Evolutionary conservation across 2,329 filamentous ascomycete genomes (phyloP), one percentile per base, ranked within the genome.

Genomic region (Ophiosphaerella herpotricha): DNA sequence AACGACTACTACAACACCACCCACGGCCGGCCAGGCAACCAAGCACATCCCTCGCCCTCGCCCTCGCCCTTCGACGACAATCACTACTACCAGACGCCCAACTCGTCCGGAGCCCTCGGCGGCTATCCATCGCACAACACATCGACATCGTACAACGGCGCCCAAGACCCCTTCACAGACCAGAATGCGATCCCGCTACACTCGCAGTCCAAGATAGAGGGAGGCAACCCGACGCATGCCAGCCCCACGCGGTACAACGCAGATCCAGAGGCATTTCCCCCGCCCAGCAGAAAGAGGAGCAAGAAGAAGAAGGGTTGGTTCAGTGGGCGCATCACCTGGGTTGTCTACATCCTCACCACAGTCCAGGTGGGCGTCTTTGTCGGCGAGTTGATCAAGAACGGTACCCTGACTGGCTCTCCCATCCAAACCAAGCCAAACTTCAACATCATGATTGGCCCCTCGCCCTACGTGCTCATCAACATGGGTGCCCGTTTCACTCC

Each of bases 391-490:
- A 86, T 89, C 40, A 90, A 87, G 68, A 95, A 92, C 74, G 87
- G 90, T 44, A 81, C 88, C 60, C 77, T 92, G 26, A 97, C 93
- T 1, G 89, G 89, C 46, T 87, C 88, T 0, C 84, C 88, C 16
- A 90, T 91, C 67, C 83, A 86, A 75, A 92, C 86, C 44, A 84
- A 93, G 48, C 94, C 94, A 1, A 82, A 81, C 13, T 96, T 99
- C 78, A 99, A 97, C 75, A 89, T 90, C 50, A 96, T 99, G 91
- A 96, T 99, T 67, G 94, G 94, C 0, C 94, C 94, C 1, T 96
- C 92, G 5, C 84, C 87, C 1, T 90, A 91, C 61, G 85, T 97
- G 21, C 84, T 96, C 64, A 96, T 97, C 78, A 96, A 96, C 74
- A 96, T 99, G 90, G 94, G 94, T 50, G 90, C 92, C 35, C 87